Base-by-base conservation (phyloP, 2,329 filamentous ascomycete species). In the Aspergillus sp. region DNA sequence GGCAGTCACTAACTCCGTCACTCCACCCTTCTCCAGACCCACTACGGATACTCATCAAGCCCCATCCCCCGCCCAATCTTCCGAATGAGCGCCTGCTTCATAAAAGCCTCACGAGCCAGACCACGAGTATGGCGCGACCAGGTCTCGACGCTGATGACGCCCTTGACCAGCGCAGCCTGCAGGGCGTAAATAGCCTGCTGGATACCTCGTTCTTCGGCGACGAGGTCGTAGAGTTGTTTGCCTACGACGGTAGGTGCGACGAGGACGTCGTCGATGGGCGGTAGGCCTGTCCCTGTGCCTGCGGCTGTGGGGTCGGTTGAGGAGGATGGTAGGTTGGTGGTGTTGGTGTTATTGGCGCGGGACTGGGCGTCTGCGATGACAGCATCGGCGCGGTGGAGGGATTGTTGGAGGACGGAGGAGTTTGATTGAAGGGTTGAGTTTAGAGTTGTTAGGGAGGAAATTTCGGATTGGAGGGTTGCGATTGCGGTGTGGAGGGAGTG, bases 201-300 rank as follows among this genome's bases (percentile, higher is more conserved):
- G 52, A 96, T 85, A 3, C 91, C 93, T 67, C 90, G 85, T 79
- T 97, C 94, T 74, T 99, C 95, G 1, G 93, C 92, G 30, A 93
- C 91, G 2, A 96, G 82, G 52, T 89, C 88, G 77, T 98, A 99
- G 23, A 99, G 81, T 81, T 99, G 95, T 67, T 94, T 93, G 0
- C 91, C 92, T 4, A 97, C 95, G 1, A 97, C 90, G 0, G 92
- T 97, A 0, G 94, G 93, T 3, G 93, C 92, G n/a, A 97, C 92
- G 3, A 99, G 83, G 38, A 98, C 84, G 63, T 96, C 93, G 74
- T 99, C 95, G 53, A 98, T 90, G 52, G 89, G 87, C 0, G 93
- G 93, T 1, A 89, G 84, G 11, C 79, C 79, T 2, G 68, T 64
- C 25, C 25, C 25, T 59, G 67, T 19, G 54, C 52, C 66, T 66